Base-by-base conservation (phyloP, 805 yeast genomes). In the Kuraishia capsulata region DNA sequence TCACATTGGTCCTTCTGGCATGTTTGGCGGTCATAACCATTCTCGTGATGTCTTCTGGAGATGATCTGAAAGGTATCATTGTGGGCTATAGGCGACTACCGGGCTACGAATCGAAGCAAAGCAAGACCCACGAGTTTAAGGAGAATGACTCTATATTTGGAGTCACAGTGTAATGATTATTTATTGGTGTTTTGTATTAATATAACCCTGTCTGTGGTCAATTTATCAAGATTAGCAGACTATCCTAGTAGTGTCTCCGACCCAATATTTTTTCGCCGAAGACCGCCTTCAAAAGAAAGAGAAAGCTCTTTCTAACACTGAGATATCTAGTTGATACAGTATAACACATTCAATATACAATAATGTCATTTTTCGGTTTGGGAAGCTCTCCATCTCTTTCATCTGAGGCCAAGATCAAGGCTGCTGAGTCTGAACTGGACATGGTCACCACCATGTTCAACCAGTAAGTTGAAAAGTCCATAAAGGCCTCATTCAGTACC, bases 361-460 rank as follows among this genome's bases (percentile, higher is more conserved):
- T n/a, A 35, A 82, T 82, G 90, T 75, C 80, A 34, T 74, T 75
- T 55, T 71, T 83, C 56, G 90, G 90, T 51, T 70, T 84, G 47
- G 89, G 89, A 47, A 81, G 81, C 45, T 71, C 82, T 48, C 89
- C 90, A 46, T 85, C 80, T 58, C 55, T 78, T 46, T 68, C 82
- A 20, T 73, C 87, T 30, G 82, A 80, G 46, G 88, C 81, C 59
- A 84, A 84, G 60, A 69, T 84, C 44, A 72, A 73, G 53, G 95
- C 95, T 48, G 98, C 98, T 38, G 97, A 90, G 66, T 85, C 96
- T 41, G 98, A 90, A 64, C 73, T 90, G 49, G 98, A 90, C 61
- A 82, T 92, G 79, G 96, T 90, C 51, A 89, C 97, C 30, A 96
- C 92, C 51, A 88, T 90, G 97, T 90, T 90, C 77, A 90, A 90